Conservation (phyloP, 148 eudicot species). For the Cornus controversa region DNA sequence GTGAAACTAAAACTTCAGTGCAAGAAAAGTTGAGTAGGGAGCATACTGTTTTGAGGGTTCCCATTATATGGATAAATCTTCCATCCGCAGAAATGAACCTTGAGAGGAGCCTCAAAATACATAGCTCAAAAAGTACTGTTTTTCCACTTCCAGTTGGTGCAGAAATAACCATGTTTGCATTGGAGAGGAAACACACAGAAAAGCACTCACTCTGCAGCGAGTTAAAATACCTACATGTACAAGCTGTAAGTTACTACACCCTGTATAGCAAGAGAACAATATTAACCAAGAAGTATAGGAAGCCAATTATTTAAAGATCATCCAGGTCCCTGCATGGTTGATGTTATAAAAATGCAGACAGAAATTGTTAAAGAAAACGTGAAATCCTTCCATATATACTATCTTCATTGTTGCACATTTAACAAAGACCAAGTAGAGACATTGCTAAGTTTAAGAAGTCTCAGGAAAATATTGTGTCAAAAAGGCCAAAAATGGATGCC, state of each 20-base stretch:
- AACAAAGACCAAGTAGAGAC: neutral
- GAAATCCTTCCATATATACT: neutral
- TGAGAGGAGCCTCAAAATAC: constrained; percentile 91
- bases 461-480: neutral
- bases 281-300: neutral
- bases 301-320: neutral
- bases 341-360: neutral
- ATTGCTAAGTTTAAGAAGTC: neutral
- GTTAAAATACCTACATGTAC: constrained; percentile 74
- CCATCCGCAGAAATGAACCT: constrained; percentile 81
- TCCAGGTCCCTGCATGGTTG: neutral
- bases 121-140: constrained; percentile 94
- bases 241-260: neutral
- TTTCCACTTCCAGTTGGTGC: constrained; percentile 99
- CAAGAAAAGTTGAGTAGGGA: constrained; percentile 8
- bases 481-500: neutral
- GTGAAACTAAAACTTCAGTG: neutral
- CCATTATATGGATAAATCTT: constrained; percentile 63
- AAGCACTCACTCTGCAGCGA: constrained; percentile 99
- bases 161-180: constrained; percentile 89
- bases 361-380: neutral
- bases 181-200: constrained; percentile 76
- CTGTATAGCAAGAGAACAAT: neutral
- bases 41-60: constrained; percentile 88
- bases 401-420: neutral